Evolutionary conservation across 78 protist genomes (phyloP).

Genomic region (Speleostelium caveatum): DNA sequence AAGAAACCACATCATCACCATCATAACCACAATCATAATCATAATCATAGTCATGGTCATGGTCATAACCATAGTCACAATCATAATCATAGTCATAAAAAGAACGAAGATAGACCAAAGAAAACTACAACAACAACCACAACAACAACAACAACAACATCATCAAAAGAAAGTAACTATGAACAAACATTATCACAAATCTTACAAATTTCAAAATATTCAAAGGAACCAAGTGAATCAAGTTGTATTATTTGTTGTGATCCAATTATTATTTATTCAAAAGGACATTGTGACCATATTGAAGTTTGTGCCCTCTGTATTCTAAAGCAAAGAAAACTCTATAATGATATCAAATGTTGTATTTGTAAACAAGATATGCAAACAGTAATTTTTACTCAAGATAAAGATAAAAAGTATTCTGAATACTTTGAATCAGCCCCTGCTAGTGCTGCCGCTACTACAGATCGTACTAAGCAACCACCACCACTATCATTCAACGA

Average conservation of each 20-base stretch:
- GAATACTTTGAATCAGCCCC: background rate
- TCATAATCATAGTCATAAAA: too few species aligned
- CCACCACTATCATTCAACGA: constrained; percentile 2
- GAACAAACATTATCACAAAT: background rate
- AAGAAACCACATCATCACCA: background rate
- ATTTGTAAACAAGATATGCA: constrained; percentile 63
- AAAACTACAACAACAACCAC: background rate
- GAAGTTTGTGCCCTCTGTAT: constrained; percentile 74
- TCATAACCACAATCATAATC: background rate
- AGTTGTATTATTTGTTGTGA: constrained; percentile 66
- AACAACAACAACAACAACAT: background rate
- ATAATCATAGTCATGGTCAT: background rate
- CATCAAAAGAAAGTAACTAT: background rate
- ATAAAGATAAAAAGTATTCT: constrained; percentile 41
- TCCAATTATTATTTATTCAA: constrained; percentile 47
- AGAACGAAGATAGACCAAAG: background rate
- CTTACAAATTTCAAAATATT: too few species aligned
- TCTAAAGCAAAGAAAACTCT: constrained; percentile 70
- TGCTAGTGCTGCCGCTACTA: too few species aligned
- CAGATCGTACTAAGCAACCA: too few species aligned
- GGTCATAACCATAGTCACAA: background rate
- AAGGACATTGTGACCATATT: constrained; percentile 67
- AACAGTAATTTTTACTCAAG: constrained; percentile 34
- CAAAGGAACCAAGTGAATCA: background rate
- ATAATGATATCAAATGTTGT: constrained; percentile 71